phyloP scores from a whole-genome alignment of 2,329 filamentous ascomycete genomes.

The Aspergillus alliaceus region DNA sequence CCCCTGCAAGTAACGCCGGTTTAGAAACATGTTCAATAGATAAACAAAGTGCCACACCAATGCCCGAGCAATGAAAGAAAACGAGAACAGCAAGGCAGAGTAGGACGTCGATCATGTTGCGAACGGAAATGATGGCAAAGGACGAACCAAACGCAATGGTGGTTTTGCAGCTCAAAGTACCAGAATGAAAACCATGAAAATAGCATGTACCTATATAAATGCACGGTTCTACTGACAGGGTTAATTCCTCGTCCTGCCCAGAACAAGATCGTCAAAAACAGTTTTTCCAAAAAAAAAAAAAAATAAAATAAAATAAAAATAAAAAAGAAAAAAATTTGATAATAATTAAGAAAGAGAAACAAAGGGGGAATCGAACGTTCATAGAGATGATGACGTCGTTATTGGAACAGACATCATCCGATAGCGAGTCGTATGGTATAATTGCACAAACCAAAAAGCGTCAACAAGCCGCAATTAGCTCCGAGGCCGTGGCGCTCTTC shows the following conservation, averaged over 20 bases:
- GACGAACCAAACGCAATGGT: not conserved
- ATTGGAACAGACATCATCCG: constrained; percentile 32
- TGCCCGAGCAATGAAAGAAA: constrained; percentile 1
- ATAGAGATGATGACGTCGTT: constrained; percentile 40
- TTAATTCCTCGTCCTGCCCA: constrained; percentile 25
- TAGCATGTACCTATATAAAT: constrained; percentile 22
- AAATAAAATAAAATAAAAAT: not conserved
- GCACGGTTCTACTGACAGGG: constrained; percentile 32
- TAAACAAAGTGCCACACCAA: not conserved
- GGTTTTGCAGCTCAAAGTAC: not conserved
- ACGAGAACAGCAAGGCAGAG: not conserved
- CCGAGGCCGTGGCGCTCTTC: constrained; percentile 18
- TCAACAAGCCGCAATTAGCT: constrained; percentile 22
- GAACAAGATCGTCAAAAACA: constrained; percentile 26
- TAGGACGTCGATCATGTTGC: not conserved
- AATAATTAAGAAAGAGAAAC: constrained; percentile 33
- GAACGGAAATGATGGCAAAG: not conserved
- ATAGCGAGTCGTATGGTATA: constrained; percentile 27
- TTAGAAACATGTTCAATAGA: not conserved
- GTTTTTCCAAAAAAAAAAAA: constrained; percentile 27
- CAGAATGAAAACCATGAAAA: constrained; percentile 16
- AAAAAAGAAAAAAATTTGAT: too few species aligned
- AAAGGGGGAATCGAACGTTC: constrained; percentile 43
- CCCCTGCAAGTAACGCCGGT: not conserved
- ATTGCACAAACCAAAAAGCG: constrained; percentile 22